Evolutionary conservation across 306 rosid genomes (phyloP).

Genomic region (Ammopiptanthus mongolicus): DNA sequence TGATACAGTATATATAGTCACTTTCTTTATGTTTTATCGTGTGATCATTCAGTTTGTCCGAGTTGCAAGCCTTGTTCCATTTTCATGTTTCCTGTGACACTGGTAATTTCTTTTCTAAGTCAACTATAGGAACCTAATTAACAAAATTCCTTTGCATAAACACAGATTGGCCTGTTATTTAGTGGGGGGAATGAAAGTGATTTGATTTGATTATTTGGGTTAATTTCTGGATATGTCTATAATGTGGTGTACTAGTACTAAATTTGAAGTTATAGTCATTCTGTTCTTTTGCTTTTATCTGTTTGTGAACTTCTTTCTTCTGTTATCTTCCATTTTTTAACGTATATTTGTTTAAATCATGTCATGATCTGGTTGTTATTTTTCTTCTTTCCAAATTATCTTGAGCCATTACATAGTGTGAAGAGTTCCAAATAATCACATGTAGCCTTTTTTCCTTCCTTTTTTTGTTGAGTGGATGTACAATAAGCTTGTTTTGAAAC

Average conservation of each 20-base stretch:
- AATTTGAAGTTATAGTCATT: constrained; percentile 3
- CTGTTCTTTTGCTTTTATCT: background rate
- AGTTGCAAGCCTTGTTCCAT: constrained; percentile 42
- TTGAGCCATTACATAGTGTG: background rate
- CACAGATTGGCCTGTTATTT: background rate
- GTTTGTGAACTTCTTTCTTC: background rate
- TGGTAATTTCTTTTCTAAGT: constrained; percentile 43
- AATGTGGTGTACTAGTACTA: background rate
- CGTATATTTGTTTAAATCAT: background rate
- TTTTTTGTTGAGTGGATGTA: background rate
- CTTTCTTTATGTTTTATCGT: constrained; percentile 35
- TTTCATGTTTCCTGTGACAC: constrained; percentile 33
- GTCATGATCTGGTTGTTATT: background rate
- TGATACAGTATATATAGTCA: constrained; percentile 24
- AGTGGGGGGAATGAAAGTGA: background rate
- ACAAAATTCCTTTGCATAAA: background rate
- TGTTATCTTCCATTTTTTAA: background rate
- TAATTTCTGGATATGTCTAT: background rate
- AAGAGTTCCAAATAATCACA: background rate
- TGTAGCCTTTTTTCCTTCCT: background rate
- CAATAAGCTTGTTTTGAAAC: background rate
- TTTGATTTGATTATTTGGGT: background rate
- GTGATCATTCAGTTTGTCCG: constrained; percentile 40
- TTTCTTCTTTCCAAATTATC: background rate
- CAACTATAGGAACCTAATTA: constrained; percentile 13